Conservation (phyloP, 768 basidiomycete species). For the Naganishia kalamii region DNA sequence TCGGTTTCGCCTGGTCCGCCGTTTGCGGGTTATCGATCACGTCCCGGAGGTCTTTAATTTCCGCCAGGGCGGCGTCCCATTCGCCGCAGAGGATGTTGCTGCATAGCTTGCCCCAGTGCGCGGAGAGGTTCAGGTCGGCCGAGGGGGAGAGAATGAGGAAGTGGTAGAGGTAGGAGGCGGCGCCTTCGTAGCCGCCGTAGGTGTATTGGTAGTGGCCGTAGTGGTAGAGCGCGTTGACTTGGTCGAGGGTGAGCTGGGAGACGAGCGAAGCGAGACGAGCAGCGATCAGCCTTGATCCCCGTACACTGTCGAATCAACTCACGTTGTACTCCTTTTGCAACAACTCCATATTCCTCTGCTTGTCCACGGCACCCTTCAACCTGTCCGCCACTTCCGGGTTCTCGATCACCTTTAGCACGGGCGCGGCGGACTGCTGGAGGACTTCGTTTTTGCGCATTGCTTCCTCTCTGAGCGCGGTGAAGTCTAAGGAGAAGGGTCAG, state of each 20-base stretch:
- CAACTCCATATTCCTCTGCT: slow-evolving; percentile 90
- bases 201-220: slow-evolving; percentile 98
- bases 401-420: slow-evolving; percentile 90
- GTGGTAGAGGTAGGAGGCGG: slow-evolving; percentile 96
- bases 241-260: slow-evolving; percentile 79
- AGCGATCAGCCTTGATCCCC: too few species aligned
- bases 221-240: slow-evolving; percentile 92
- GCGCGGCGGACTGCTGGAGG: slow-evolving; percentile 81
- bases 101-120: slow-evolving; percentile 97
- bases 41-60: slow-evolving; percentile 90
- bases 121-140: slow-evolving; percentile 83
- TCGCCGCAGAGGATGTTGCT: slow-evolving; percentile 90
- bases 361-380: slow-evolving; percentile 72
- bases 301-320: slow-evolving; percentile 36
- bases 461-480: slow-evolving; percentile 70
- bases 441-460: slow-evolving; percentile 77
- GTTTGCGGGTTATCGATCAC: slow-evolving; percentile 60
- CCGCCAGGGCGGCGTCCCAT: slow-evolving; percentile 91
- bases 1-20: slow-evolving; percentile 44
- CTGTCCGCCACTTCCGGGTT: slow-evolving; percentile 93
- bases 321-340: slow-evolving; percentile 89
- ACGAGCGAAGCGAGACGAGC: not conserved
- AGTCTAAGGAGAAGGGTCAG: slow-evolving; percentile 55
- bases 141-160: slow-evolving; percentile 96
- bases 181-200: slow-evolving; percentile 93